phyloP scores from a whole-genome alignment of 345 rosid genomes.

The Camelina neglecta region DNA sequence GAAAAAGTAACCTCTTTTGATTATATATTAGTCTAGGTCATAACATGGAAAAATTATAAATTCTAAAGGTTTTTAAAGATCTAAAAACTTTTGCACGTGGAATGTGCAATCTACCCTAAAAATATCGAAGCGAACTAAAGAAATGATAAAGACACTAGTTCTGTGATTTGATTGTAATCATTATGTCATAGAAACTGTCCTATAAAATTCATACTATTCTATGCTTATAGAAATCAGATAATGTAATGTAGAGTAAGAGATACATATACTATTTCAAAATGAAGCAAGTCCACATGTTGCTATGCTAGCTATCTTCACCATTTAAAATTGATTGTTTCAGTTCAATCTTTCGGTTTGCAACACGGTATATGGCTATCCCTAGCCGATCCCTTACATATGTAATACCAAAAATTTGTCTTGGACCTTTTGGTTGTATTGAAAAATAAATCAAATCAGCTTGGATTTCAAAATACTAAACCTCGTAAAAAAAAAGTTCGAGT shows the following conservation, averaged over 20 bases:
- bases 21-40: slow-evolving; percentile 27
- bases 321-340: neutral
- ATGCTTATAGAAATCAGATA: slow-evolving; percentile 4
- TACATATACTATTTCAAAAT: neutral
- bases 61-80: slow-evolving; percentile 37
- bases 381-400: neutral
- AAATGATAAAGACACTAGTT: slow-evolving; percentile 29
- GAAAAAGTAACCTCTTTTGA: slow-evolving; percentile 20
- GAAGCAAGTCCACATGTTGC: slow-evolving; percentile 8
- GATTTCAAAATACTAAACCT: slow-evolving; percentile 18
- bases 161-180: slow-evolving; percentile 39
- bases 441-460: neutral
- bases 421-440: slow-evolving; percentile 7
- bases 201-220: neutral
- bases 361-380: slow-evolving; percentile 4
- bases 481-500: neutral
- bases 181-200: slow-evolving; percentile 28
- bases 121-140: slow-evolving; percentile 37
- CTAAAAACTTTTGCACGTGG: slow-evolving; percentile 45
- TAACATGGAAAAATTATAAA: slow-evolving; percentile 30
- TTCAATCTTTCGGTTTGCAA: neutral
- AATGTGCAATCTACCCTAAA: slow-evolving; percentile 26
- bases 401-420: neutral
- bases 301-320: neutral
- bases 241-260: neutral